Evolutionary conservation across 208 protist genomes (phyloP), one percentile per base, ranked within the genome.

Genomic region (Leishmania braziliensis): DNA sequence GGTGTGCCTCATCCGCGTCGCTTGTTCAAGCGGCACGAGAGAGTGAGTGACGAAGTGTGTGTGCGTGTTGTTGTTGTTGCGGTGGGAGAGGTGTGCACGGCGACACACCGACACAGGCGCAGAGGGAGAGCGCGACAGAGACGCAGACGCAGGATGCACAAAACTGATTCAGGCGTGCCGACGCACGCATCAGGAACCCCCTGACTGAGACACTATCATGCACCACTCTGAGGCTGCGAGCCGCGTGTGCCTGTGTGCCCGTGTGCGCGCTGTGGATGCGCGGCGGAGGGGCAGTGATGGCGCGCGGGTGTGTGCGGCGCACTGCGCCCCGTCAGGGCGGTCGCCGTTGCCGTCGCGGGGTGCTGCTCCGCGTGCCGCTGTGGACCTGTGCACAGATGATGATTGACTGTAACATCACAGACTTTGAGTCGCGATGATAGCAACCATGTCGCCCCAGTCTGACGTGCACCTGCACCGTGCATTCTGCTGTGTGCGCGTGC

Each of bases 1-100:
- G 63, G 77, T 65, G 77, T 74, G 63, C n/a, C 63, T 33, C 77
- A 80, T 80, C 66, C 77, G 66, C 68, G 77, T 66, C 77, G 75
- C 77, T 80, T 65, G 77, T 80, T 80, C 77, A 80, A 56, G 58
- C 77, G 46, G 66, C 77, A 73, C 77, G 36, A 39, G 76, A 80
- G 76, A 80, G 43, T 18, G 58, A 43, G 71, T 43, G 71, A 9
- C 51, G 71, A n/a, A 9, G 65, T 48, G 33, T 48, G 29, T 16
- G 63, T 69, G 65, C 26, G 65, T 50, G 65, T 5, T 39, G 65
- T 20, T 70, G 65, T 12, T 70, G 65, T 10, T 70, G 65, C 65
- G 65, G 26, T 48, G 65, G 36, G 60, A 33, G 60, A 36, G 60
- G 60, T 8, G 60, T 33, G 60, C 60, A 65, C n/a, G 60, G 60